phyloP scores from a whole-genome alignment of 768 basidiomycete species.

The Mycena leptocephala region DNA sequence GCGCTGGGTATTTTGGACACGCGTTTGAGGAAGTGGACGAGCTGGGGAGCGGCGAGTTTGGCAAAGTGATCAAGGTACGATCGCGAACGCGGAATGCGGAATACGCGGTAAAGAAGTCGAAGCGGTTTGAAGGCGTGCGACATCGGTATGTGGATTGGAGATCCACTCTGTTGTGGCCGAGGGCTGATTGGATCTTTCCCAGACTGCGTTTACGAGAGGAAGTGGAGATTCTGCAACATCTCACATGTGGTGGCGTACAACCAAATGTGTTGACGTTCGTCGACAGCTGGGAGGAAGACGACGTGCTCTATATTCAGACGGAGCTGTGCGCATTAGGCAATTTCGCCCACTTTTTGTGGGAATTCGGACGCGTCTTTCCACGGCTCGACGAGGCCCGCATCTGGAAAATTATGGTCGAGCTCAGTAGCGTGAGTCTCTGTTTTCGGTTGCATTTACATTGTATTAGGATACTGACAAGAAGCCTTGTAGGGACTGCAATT shows the following conservation, averaged over 20 bases:
- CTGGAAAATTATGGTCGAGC: conserved; percentile 96
- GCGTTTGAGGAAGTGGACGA: conserved; percentile 87
- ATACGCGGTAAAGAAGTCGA: conserved; percentile 94
- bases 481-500: conserved; percentile 83
- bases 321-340: conserved; percentile 96
- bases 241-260: conserved; percentile 70
- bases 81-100: conserved; percentile 68
- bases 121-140: conserved; percentile 91
- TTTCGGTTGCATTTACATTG: conserved; percentile 47
- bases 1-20: conserved; percentile 80
- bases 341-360: conserved; percentile 91
- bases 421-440: conserved; percentile 82
- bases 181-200: conserved; percentile 36
- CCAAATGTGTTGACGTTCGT: conserved; percentile 91
- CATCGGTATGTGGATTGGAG: conserved; percentile 80
- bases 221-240: conserved; percentile 90
- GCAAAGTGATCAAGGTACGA: conserved; percentile 90
- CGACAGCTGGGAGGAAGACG: conserved; percentile 97
- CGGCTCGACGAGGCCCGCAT: conserved; percentile 92
- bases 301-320: conserved; percentile 92
- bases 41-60: conserved; percentile 94
- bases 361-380: conserved; percentile 90
- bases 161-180: too few relatives aligned
- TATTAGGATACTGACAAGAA: conserved; percentile 47
- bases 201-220: conserved; percentile 94